Percentiles rank a stretch among this genome's conserved stretches.
These are phyloP conservation scores for Nakazawaea sp. DNA, from an alignment of 805 yeast genomes.

Conservation along the genomic window DNA sequence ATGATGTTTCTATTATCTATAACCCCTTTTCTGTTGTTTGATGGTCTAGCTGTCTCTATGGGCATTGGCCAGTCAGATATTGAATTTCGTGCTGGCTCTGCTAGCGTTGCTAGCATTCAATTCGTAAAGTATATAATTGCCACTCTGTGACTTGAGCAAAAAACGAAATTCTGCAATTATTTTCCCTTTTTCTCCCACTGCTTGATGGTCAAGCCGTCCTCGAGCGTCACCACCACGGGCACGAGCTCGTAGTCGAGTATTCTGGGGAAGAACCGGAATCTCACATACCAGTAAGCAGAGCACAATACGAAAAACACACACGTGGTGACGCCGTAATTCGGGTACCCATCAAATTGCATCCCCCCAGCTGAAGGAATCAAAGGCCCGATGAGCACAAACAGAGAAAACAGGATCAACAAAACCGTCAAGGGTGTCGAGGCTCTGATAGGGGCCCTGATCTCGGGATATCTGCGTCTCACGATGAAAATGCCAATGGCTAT, in stretches of 20 bases:
- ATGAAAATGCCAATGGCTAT: slow-evolving; percentile 53
- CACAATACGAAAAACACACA: slow-evolving; percentile 34
- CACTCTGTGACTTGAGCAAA: too few relatives aligned
- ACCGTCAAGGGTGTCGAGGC: slow-evolving; percentile 42
- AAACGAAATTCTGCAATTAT: too few relatives aligned
- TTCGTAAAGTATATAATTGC: too few relatives aligned
- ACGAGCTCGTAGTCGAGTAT: slow-evolving; percentile 37
- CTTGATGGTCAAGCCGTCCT: slow-evolving; percentile 55
- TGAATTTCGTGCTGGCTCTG: too few relatives aligned
- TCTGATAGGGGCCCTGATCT: slow-evolving; percentile 41
- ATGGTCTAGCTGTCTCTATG: too few relatives aligned
- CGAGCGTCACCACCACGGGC: slow-evolving; percentile 30
- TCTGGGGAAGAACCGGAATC: slow-evolving; percentile 42
- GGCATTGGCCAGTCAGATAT: too few relatives aligned
- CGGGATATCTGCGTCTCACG: slow-evolving; percentile 42
- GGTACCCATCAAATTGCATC: slow-evolving; percentile 33
- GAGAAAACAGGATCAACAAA: slow-evolving; percentile 36
- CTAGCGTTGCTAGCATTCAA: too few relatives aligned
- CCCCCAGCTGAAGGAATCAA: slow-evolving; percentile 31
- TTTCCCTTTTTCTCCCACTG: slow-evolving; percentile 40
- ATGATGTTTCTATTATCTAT: too few relatives aligned
- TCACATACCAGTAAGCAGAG: slow-evolving; percentile 47
- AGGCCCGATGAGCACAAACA: slow-evolving; percentile 46
- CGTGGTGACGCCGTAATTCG: slow-evolving; percentile 43
- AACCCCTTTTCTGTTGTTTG: too few relatives aligned